Base-by-base conservation (phyloP, 1,139 yeast genomes). In the Scheffersomyces illinoinensis region DNA sequence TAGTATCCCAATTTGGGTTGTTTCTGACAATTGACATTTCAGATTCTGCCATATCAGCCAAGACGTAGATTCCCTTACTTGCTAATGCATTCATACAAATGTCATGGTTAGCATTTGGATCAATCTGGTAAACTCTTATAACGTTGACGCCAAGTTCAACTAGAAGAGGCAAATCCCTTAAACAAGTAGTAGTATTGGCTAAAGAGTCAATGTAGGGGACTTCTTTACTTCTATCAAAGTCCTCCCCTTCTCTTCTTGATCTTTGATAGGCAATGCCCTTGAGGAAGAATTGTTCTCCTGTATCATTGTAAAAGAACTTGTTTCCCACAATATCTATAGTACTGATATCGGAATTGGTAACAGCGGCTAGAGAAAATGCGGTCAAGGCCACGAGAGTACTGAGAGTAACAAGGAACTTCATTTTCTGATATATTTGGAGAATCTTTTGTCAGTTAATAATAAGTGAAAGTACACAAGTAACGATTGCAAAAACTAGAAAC, bases 231-330 rank as follows among this genome's bases (percentile, higher is more conserved):
- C 65, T 64, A 46, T 67, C 69, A 52, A 66, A 73, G 10, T 61
- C 57, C 33, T 73, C 77, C 17, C 70, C 73, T 55, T 74, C 75
- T 48, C 75, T 71, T 57, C 81, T 68, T 53, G 79, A 73, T 52
- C 83, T 84, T 65, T 85, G 89, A 63, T 86, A 86, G 0, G 89
- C 88, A 50, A 85, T 81, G 12, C 90, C 90, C 60, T 83, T 85
- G 60, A 85, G 76, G 62, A 80, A 84, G 68, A 85, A 85, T 70
- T 84, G 88, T 33, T 77, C 73, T 0, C 83, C 83, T 19, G 76
- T 71, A 19, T 69, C 71, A 3, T 76, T 62, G 59, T 76, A 69
- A 61, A 79, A 84, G 67, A 86, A 83, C 64, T 84, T 83, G 66
- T 76, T 81, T 0, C 87, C 87, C 19, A 66, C 61, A 1, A 79